Base-by-base conservation (phyloP, 345 rosid genomes). In the Psidium guajava region DNA sequence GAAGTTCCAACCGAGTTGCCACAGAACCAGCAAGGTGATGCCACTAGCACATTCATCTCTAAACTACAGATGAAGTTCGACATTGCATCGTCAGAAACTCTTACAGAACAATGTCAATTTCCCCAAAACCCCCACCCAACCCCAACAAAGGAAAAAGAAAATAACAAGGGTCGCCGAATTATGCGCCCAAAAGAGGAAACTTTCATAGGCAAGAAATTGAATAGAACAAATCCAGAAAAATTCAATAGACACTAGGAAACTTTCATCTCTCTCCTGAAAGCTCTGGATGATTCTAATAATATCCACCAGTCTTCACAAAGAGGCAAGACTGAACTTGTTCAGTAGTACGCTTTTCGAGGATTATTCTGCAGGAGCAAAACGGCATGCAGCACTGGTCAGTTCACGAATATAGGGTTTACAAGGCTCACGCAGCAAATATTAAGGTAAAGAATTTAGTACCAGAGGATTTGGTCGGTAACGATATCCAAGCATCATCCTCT, bases 401-500 rank as follows among this genome's bases (percentile, higher is more conserved):
- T 44, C 28, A 69, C 54, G 8, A 52, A 49, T 22, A 73, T 11
- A 18, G 36, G 80, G 80, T 69, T 18, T 36, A 42, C 42, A 69
- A 36, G 47, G 47, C 25, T 69, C 80, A 69, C 47, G 4, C 47
- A 36, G 47, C 47, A 36, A 69, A 69, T 69, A 20, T 36, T 36
- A 69, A 69, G 80, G 80, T 18, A 69, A 1, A 11, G 6, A 86
- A 61, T 28, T 54, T 24, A 11, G 57, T 95, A 96, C 99, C 98
- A 96, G 89, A 82, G 99, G 99, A 88, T 97, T 97, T 58, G 99
- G 99, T 84, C 99, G 92, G 87, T 97, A 81, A 75, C 95, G 94
- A 90, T 97, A 97, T 69, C 99, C 99, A 57, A 97, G 98, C 99
- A 97, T 97, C 99, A 97, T 97, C 55, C 99, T 94, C 95, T 97